A percentile compares a stretch with the other conserved stretches of the same genome.
These are phyloP conservation scores for Saccharomycopsis synnaedendra DNA, from an alignment of 805 yeast genomes.

Conservation along the genomic window DNA sequence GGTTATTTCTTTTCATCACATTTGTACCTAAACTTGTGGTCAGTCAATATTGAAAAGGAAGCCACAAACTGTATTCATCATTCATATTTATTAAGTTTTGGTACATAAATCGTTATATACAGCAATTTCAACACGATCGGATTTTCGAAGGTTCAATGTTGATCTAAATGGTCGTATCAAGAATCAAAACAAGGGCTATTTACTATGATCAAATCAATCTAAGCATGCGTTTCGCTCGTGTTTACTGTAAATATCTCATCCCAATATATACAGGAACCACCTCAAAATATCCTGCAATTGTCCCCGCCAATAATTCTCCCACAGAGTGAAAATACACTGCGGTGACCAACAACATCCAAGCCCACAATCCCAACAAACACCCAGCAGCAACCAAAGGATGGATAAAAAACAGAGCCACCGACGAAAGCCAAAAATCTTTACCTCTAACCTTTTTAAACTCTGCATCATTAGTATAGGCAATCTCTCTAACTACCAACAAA, in stretches of 20 bases:
- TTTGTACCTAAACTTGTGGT: too few species aligned
- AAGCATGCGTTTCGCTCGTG: not conserved
- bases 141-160: too few species aligned
- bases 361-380: constrained; percentile 44
- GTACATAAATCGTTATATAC: too few species aligned
- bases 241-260: constrained; percentile 2
- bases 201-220: too few species aligned
- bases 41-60: too few species aligned
- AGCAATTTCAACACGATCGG: too few species aligned
- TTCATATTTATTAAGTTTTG: too few species aligned
- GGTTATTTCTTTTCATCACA: too few species aligned
- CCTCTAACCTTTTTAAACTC: not conserved
- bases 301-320: constrained; percentile 10
- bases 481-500: not conserved
- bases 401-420: constrained; percentile 5
- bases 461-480: constrained; percentile 8
- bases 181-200: too few species aligned
- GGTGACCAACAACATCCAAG: constrained; percentile 82
- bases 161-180: too few species aligned
- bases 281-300: constrained; percentile 13
- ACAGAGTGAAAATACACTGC: constrained; percentile 71
- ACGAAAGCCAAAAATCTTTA: constrained; percentile 4
- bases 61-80: too few species aligned
- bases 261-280: constrained; percentile 5
- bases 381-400: constrained; percentile 23